Conservation (phyloP, 345 rosid species). For the Triadica sebifera region DNA sequence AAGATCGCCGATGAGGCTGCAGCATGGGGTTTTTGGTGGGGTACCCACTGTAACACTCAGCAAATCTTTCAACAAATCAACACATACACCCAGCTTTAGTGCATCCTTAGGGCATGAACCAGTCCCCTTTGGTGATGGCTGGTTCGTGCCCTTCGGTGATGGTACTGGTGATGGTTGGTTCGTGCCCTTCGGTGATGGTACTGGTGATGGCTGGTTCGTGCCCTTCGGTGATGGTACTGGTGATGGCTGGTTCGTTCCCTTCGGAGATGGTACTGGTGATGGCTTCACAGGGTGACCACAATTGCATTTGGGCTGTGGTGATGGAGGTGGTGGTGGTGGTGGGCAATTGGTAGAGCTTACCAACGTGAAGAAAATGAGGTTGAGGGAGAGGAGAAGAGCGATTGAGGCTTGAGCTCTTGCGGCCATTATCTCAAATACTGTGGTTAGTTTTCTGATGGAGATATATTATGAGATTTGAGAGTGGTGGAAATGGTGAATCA, state of each 20-base stretch:
- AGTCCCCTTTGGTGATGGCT: no score
- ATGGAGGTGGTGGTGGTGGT: constrained; percentile 27
- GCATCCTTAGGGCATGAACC: constrained; percentile 57
- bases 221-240: constrained; percentile 13
- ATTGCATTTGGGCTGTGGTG: no score
- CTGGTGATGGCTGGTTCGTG: no score
- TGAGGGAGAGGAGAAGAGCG: constrained; percentile 51
- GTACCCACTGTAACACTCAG: constrained; percentile 46
- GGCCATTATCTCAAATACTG: constrained; percentile 23
- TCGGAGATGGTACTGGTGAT: constrained; percentile 24
- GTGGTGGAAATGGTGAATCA: not conserved
- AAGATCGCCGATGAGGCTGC: constrained; percentile 48
- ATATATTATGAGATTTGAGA: not conserved
- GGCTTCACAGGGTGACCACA: constrained; percentile 18
- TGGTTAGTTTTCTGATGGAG: not conserved
- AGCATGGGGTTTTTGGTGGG: constrained; percentile 64
- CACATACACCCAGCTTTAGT: constrained; percentile 66
- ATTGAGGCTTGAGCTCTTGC: constrained; percentile 41
- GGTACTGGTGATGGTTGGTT: not conserved
- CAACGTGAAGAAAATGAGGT: constrained; percentile 61
- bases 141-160: not conserved
- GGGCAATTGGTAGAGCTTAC: constrained; percentile 54
- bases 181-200: constrained; percentile 14
- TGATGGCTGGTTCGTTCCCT: no score
- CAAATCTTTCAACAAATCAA: constrained; percentile 44